A percentile compares a stretch with the other conserved stretches of the same genome.
Evolutionary conservation across 306 rosid genomes (phyloP).

Genomic region (Rosa persica): DNA sequence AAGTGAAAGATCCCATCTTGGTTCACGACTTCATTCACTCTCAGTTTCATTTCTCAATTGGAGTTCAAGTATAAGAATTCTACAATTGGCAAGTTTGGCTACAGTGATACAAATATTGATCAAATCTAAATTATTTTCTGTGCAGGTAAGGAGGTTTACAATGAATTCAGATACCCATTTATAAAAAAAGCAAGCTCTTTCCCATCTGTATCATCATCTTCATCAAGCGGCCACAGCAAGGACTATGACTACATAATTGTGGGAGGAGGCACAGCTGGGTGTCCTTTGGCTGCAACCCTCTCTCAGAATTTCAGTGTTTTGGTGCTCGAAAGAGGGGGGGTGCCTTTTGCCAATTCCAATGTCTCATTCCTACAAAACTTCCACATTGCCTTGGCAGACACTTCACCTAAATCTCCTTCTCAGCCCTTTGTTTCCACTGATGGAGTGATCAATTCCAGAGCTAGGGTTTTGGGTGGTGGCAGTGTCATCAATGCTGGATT

Average conservation of each 20-base stretch:
- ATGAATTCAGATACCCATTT: constrained; percentile 54
- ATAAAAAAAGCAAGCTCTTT: constrained; percentile 74
- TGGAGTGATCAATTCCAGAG: constrained; percentile 81
- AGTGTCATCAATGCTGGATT: constrained; percentile 87
- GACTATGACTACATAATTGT: constrained; percentile 78
- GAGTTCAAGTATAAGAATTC: not conserved
- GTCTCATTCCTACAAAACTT: constrained; percentile 66
- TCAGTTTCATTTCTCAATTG: not conserved
- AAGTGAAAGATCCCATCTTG: not conserved
- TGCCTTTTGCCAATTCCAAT: constrained; percentile 75
- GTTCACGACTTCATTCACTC: not conserved
- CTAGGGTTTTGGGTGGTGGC: constrained; percentile 86
- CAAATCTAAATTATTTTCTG: not conserved
- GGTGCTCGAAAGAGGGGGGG: constrained; percentile 84
- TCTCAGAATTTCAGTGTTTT: constrained; percentile 70
- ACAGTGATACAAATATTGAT: not conserved
- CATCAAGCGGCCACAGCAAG: constrained; percentile 35
- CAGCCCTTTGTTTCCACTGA: constrained; percentile 76
- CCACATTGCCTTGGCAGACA: constrained; percentile 69
- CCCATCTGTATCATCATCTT: constrained; percentile 48
- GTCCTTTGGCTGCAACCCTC: constrained; percentile 90
- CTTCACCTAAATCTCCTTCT: constrained; percentile 78
- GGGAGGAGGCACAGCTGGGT: constrained; percentile 96
- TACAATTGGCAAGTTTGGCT: not conserved
- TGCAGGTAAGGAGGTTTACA: constrained; percentile 28